Percentiles rank a stretch among this genome's conserved stretches.
These are phyloP conservation scores for Auricularia sp. DNA, from an alignment of 768 basidiomycete species.

Conservation along the genomic window DNA sequence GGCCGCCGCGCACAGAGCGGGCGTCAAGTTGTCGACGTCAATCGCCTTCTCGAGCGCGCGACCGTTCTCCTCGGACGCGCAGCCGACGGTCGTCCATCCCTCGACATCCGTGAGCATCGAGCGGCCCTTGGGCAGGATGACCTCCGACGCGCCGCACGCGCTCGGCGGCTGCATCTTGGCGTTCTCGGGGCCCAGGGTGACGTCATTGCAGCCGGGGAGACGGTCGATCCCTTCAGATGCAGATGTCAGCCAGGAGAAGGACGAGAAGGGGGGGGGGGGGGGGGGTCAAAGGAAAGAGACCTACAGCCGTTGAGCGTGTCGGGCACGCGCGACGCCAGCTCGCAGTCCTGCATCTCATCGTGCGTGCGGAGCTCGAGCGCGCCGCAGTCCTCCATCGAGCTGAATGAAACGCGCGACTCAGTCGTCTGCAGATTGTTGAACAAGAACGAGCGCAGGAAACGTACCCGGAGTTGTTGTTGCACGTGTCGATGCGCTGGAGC, in stretches of 20 bases:
- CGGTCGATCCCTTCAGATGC: neutral
- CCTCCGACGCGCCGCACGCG: neutral
- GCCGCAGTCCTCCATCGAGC: neutral
- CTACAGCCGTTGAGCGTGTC: slow-evolving; percentile 10
- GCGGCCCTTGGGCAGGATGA: neutral
- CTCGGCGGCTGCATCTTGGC: neutral
- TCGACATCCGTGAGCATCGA: neutral
- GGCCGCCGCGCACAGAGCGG: neutral
- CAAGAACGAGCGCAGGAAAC: neutral
- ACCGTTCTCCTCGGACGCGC: neutral
- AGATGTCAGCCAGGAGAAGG: neutral
- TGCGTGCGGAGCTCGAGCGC: slow-evolving; percentile 12
- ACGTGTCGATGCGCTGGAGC: slow-evolving; percentile 10
- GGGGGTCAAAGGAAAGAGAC: neutral
- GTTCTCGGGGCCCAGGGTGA: slow-evolving; percentile 2
- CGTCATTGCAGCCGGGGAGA: slow-evolving; percentile 16
- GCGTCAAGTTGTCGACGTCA: slow-evolving; percentile 2
- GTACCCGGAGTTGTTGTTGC: slow-evolving; percentile 5
- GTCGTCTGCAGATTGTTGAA: neutral
- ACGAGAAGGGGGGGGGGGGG: neutral
- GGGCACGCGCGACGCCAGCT: slow-evolving; percentile 10
- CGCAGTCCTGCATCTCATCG: slow-evolving; percentile 6
- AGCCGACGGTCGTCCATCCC: neutral
- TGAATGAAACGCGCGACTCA: neutral
- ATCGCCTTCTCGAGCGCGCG: neutral